phyloP scores from a whole-genome alignment of 192 early-diverging fungal genomes.

The Endogone sp. region DNA sequence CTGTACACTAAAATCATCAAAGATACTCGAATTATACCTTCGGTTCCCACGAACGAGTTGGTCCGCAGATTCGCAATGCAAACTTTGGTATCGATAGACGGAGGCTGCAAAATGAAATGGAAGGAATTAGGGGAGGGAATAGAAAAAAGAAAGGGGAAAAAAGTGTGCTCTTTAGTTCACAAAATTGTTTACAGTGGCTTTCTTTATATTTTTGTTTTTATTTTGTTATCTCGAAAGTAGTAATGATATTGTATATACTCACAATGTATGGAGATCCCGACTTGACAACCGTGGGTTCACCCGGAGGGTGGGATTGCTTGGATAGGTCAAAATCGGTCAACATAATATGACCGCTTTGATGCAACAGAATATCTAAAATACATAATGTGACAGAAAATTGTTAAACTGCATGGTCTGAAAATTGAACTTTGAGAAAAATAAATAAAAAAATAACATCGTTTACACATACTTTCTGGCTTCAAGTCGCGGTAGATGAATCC shows the following conservation, averaged over 20 bases:
- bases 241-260: constrained; percentile 11
- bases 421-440: too few species aligned
- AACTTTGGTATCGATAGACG: constrained; percentile 80
- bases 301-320: constrained; percentile 84
- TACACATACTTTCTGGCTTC: constrained; percentile 89
- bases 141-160: too few species aligned
- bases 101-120: constrained; percentile 52
- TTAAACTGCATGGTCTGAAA: too few species aligned
- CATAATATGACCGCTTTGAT: constrained; percentile 97
- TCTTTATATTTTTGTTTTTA: too few species aligned
- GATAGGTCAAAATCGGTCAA: constrained; percentile 98
- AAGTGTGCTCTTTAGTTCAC: too few species aligned
- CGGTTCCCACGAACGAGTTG: constrained; percentile 98
- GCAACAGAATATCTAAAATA: constrained; percentile 74
- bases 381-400: too few species aligned
- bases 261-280: constrained; percentile 51
- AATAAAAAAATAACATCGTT: not conserved
- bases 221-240: not conserved
- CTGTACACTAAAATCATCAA: too few species aligned
- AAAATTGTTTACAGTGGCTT: too few species aligned
- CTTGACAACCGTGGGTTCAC: constrained; percentile 66
- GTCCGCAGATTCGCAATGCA: constrained; percentile 87
- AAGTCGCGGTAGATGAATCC: constrained; percentile 98
- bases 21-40: too few species aligned
- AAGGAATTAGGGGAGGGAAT: too few species aligned